Base-by-base conservation (phyloP, 768 basidiomycete species). In the Agrocybe pediades region DNA sequence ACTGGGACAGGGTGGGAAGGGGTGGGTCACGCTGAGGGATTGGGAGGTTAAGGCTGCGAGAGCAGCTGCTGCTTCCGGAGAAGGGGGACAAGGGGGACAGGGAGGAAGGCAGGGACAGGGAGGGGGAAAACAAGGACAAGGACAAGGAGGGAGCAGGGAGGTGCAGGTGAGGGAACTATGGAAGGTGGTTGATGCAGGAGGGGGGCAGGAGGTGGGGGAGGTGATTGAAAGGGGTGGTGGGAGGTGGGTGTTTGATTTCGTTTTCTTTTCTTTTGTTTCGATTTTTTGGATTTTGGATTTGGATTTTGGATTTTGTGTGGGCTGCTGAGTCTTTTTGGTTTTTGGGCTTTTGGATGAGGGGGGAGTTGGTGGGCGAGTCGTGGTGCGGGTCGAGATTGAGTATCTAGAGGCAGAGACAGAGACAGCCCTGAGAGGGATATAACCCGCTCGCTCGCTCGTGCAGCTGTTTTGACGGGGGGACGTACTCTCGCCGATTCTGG, bases 161-260 rank as follows among this genome's bases (percentile, higher is more conserved):
- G 69, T 92, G 20, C 77, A 72, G 15, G 74, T 94, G 26, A 79
- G 67, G 26, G 90, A 92, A 65, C 58, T 89, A 24, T 94, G 86
- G 86, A 95, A 90, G 60, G 90, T 92, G 9, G 79, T 84, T 62
- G n/a, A n/a, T n/a, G n/a, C n/a, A n/a, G n/a, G n/a, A n/a, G n/a
- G n/a, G n/a, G n/a, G n/a, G n/a, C 77, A 79, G 36, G 60, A 63
- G 5, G 85, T 81, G 1, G 57, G 81, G 2, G 68, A 69, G 6
- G 78, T 93, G 53, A 92, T 94, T 65, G 77, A 83, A 41, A 83
- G 73, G 1, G 76, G 84, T 39, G 84, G 81, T 24, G 79, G 77
- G 52, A 82, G 81, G 92, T 90, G 58, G 56, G 84, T 76, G 16
- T 15, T 53, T 33, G 51, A 4, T 27, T 11, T 27, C 40, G 49